Evolutionary conservation across 78 protist genomes (phyloP).

Genomic region (Emiliania huxleyi): DNA sequence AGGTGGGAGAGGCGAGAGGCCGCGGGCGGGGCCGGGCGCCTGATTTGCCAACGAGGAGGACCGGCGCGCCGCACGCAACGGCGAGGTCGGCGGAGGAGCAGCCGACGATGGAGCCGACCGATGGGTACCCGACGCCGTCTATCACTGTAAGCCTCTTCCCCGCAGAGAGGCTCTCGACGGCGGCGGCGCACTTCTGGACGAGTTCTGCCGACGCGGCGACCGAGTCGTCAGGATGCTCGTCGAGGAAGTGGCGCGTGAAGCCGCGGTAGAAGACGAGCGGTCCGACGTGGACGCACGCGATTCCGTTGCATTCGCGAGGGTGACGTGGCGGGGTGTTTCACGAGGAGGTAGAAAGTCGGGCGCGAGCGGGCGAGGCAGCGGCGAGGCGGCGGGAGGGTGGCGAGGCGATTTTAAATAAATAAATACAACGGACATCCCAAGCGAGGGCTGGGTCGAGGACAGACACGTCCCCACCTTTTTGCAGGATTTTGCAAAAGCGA

Average conservation of each 20-base stretch:
- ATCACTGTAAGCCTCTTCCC: neutral
- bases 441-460: no score
- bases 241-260: neutral
- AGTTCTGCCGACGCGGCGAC: neutral
- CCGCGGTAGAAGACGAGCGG: conserved; percentile 37
- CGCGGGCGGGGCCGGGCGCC: no score
- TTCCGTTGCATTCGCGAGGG: neutral
- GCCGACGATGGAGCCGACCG: conserved; percentile 31
- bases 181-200: neutral
- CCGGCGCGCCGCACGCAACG: neutral
- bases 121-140: conserved; percentile 44
- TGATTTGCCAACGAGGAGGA: neutral
- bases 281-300: neutral
- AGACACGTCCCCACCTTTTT: no score
- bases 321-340: no score
- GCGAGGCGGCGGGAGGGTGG: no score
- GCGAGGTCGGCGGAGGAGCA: conserved; percentile 17
- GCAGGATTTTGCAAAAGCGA: no score
- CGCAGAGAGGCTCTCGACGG: neutral
- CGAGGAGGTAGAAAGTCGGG: no score
- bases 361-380: no score
- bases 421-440: no score
- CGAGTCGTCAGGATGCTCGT: neutral
- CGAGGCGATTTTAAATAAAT: no score
- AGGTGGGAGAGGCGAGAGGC: no score